Base-by-base conservation (phyloP, 1,284 basidiomycete genomes). In the Ceratobasidium sp. region DNA sequence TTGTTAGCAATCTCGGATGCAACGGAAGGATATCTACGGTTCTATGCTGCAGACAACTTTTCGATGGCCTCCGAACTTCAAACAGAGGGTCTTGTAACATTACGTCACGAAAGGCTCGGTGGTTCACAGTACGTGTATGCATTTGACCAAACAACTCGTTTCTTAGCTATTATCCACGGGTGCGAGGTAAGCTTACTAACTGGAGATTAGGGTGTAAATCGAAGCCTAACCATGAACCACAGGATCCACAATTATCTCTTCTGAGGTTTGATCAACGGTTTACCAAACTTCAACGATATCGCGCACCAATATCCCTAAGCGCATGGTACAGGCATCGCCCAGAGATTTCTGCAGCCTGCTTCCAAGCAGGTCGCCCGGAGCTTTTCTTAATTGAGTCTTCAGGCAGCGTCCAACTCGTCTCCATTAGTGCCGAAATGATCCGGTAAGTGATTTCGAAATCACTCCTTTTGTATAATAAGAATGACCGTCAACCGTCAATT, bases 191-290 rank as follows among this genome's bases (percentile, higher is more conserved):
- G 52, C 6, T 33, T 11, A 2, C 16, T 5, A 30, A 11, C 2
- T 16, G 16, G 7, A 13, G 6, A 9, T n/a, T n/a, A 2, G 30
- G 16, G 13, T 13, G 21, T 16, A 13, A 14, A n/a, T 16, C 29
- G 2, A n/a, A 19, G 2, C 30, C 19, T n/a, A 41, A 8, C 8
- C 16, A 8, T 41, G 33, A 11, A 14, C 11, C 21, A 33, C 56
- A 60, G 58, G 46, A 39, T 7, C 58, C 58, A 1, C 29, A 23
- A 30, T 21, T 60, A 9, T 23, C 27, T 21, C 36, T 47, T 16
- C 69, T 42, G 19, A 36, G 47, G 13, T 66, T 71, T 29, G 70
- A 71, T 21, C 67, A 71, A 50, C 16, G n/a, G 4, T 71, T 71
- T 52, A 30, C 36, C 6, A 49, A 27, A 11, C 19, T 60, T 42